Evolutionary conservation across 2,329 filamentous ascomycete species (phyloP).

Genomic region (Fusarium coffeatum): DNA sequence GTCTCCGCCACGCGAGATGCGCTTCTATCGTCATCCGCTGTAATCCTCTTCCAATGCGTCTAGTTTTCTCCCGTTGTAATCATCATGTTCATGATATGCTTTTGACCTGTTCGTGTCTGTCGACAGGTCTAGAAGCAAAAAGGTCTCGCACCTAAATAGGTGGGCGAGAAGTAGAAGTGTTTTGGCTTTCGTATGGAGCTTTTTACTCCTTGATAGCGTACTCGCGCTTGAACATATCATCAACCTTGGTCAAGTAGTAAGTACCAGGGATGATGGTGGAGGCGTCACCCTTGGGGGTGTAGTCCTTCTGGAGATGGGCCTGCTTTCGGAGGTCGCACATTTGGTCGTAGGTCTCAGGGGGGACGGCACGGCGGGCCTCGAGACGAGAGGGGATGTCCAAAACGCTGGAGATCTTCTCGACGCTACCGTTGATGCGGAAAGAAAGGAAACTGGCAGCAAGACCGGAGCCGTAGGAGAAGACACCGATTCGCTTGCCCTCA

Average conservation of each 20-base stretch:
- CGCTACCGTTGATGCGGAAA: slow-evolving; percentile 78
- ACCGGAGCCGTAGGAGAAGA: slow-evolving; percentile 85
- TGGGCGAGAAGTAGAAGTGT: slow-evolving; percentile 34
- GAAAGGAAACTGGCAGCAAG: slow-evolving; percentile 78
- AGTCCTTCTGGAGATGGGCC: slow-evolving; percentile 85
- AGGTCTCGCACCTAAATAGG: slow-evolving; percentile 21
- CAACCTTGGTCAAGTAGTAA: slow-evolving; percentile 84
- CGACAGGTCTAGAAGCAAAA: slow-evolving; percentile 29
- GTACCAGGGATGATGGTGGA: slow-evolving; percentile 74
- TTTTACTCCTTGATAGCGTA: slow-evolving; percentile 79
- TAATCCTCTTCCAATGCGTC: slow-evolving; percentile 44
- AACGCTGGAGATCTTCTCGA: slow-evolving; percentile 73
- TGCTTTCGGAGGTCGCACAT: slow-evolving; percentile 85
- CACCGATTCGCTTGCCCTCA: slow-evolving; percentile 76
- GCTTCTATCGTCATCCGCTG: slow-evolving; percentile 44
- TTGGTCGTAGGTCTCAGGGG: slow-evolving; percentile 80
- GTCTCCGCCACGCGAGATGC: slow-evolving; percentile 33
- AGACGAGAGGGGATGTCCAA: slow-evolving; percentile 78
- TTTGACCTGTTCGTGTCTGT: slow-evolving; percentile 17
- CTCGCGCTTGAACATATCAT: slow-evolving; percentile 86
- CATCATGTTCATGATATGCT: slow-evolving; percentile 42
- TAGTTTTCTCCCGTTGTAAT: slow-evolving; percentile 40
- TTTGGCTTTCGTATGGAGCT: slow-evolving; percentile 2
- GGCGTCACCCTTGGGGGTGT: slow-evolving; percentile 73
- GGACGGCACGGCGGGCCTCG: slow-evolving; percentile 71